Conservation (phyloP, 441 rosid species). For the Gossypium davidsonii region DNA sequence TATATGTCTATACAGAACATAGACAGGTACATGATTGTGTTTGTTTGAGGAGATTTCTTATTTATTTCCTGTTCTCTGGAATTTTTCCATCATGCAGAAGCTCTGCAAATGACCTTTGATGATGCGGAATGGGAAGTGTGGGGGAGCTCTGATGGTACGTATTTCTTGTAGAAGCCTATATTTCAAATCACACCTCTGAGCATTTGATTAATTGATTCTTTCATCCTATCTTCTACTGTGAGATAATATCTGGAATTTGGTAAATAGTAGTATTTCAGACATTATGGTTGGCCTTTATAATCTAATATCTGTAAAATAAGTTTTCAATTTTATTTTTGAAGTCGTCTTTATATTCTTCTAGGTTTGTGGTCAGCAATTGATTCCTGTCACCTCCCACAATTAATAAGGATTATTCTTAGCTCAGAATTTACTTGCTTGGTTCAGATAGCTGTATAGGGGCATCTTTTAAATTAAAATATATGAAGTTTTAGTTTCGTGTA, state of each 20-base stretch:
- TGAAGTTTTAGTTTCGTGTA: not conserved
- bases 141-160: constrained; percentile 59
- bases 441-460: not conserved
- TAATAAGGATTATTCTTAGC: constrained; percentile 10
- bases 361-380: not conserved
- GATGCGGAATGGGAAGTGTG: constrained; percentile 40
- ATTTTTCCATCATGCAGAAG: constrained; percentile 47
- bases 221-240: not conserved
- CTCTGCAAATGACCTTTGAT: constrained; percentile 61
- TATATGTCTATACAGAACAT: not conserved
- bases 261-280: not conserved
- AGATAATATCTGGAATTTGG: constrained; percentile 1
- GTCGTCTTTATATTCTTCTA: not conserved
- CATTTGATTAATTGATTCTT: not conserved
- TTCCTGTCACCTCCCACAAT: not conserved
- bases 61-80: constrained; percentile 6
- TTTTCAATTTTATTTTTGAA: not conserved
- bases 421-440: not conserved
- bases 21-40: not conserved
- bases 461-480: not conserved
- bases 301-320: not conserved
- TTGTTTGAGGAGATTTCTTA: constrained; percentile 14
- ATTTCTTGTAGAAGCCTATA: constrained; percentile 10
- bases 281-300: not conserved
- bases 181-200: not conserved